Conservation (phyloP, 2,329 filamentous ascomycete genomes). For the Xylaria sp. region DNA sequence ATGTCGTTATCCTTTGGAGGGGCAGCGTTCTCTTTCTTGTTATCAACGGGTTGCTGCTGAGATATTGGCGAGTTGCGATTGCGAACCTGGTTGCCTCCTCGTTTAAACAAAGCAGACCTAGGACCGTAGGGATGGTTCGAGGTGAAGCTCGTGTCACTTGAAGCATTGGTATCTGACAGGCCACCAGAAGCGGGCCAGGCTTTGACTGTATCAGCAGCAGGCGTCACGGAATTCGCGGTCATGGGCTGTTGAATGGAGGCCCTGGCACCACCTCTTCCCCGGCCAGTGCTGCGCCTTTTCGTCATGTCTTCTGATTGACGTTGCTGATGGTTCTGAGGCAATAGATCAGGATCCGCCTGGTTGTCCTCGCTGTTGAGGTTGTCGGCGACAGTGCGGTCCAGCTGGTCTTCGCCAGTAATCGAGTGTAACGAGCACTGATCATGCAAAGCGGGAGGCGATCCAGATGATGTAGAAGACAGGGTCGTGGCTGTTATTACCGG, state of each 20-base stretch:
- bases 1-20: constrained; percentile 23
- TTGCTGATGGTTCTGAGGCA: constrained; percentile 30
- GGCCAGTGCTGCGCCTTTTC: constrained; percentile 46
- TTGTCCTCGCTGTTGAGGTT: constrained; percentile 1
- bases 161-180: constrained; percentile 37
- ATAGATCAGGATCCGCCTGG: constrained; percentile 32
- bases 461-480: constrained; percentile 15
- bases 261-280: constrained; percentile 44
- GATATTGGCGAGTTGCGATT: constrained; percentile 29
- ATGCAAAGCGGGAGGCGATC: constrained; percentile 14
- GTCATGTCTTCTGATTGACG: constrained; percentile 39
- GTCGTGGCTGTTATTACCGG: not conserved
- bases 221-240: constrained; percentile 21
- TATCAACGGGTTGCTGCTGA: constrained; percentile 19
- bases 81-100: constrained; percentile 30
- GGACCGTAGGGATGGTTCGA: constrained; percentile 36
- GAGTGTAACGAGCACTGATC: constrained; percentile 24
- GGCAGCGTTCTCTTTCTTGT: constrained; percentile 39
- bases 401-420: constrained; percentile 13
- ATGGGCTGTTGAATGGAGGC: constrained; percentile 27
- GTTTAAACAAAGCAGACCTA: constrained; percentile 34
- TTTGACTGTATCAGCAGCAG: constrained; percentile 29
- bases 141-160: constrained; percentile 43
- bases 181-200: constrained; percentile 28
- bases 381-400: constrained; percentile 9